Conservation (phyloP, 352 stramenopile genomes). For the Phytophthora pini region DNA sequence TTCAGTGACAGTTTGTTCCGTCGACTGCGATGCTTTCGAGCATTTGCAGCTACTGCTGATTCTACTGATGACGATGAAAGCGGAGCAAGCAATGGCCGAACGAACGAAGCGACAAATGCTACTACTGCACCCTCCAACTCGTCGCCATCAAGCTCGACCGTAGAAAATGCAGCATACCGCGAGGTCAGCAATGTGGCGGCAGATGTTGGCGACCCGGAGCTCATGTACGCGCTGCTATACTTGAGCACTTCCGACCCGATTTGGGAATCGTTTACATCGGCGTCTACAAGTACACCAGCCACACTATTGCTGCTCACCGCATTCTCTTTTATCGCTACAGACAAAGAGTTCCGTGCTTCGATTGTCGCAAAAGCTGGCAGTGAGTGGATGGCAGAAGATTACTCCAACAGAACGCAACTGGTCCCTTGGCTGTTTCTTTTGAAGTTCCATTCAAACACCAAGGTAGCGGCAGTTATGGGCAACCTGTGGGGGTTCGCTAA, state of each 20-base stretch:
- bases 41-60: slow-evolving; percentile 49
- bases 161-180: slow-evolving; percentile 84
- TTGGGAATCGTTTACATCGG: slow-evolving; percentile 50
- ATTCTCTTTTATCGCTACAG: slow-evolving; percentile 59
- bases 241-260: slow-evolving; percentile 80
- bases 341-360: slow-evolving; percentile 49
- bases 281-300: neutral
- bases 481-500: slow-evolving; percentile 77
- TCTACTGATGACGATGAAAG: slow-evolving; percentile 40
- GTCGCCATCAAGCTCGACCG: slow-evolving; percentile 24
- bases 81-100: slow-evolving; percentile 12
- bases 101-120: slow-evolving; percentile 1
- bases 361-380: slow-evolving; percentile 67
- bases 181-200: slow-evolving; percentile 87
- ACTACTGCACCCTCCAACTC: slow-evolving; percentile 15
- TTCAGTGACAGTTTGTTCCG: slow-evolving; percentile 85
- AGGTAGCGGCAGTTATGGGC: slow-evolving; percentile 66
- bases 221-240: slow-evolving; percentile 87
- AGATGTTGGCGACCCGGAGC: slow-evolving; percentile 76
- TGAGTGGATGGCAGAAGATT: slow-evolving; percentile 62
- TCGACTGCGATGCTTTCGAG: slow-evolving; percentile 77
- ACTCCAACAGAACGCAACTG: slow-evolving; percentile 60
- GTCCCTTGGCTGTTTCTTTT: slow-evolving; percentile 80
- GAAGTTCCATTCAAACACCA: slow-evolving; percentile 78
- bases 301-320: neutral